Base-by-base conservation (phyloP, 2,329 filamentous ascomycete species). In the Penicillium aurantiogriseum region DNA sequence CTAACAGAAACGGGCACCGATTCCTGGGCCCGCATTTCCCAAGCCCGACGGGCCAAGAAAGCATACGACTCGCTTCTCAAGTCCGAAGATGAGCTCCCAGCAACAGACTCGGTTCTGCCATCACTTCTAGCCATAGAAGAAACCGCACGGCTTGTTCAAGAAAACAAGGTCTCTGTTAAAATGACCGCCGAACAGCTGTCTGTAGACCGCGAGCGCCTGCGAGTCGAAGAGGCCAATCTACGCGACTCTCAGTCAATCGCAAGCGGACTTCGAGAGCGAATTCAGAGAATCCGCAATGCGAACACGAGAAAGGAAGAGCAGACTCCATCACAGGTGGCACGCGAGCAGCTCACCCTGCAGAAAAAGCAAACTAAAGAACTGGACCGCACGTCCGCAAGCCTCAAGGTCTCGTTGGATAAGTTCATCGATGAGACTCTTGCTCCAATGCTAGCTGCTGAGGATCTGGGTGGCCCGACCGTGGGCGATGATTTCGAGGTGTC, bases 381-480 rank as follows among this genome's bases (percentile, higher is more conserved):
- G 66, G 83, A 88, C 56, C 77, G 72, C 51, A 83, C 88, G 62
- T 88, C 86, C 1, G 77, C 79, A 2, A 79, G 77, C 42, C 77
- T 94, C 17, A 83, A 89, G 54, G 82, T 81, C 56, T 80, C 84
- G 0, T 80, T 95, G 54, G 84, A 88, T 61, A 77, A 77, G 17
- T 95, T 95, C 68, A 87, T 93, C 56, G 84, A 90, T 60, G 77
- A 85, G 43, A 82, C 85, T 40, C 80, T 96, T 1, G 88, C 89
- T 1, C 76, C 83, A 3, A 89, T 93, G 85, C 79, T 96, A 43
- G 91, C 90, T 7, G 89, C 90, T 0, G 91, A 95, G 75, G 89
- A 92, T 68, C 80, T 92, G 1, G 91, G 91, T 8, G 91, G 91
- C 0, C 91, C 91, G 0, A 88, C 92, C 11, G 90, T 92, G 0